Evolutionary conservation across 441 rosid species (phyloP), one percentile per base, ranked within the genome.

Genomic region (Populus trichocarpa): DNA sequence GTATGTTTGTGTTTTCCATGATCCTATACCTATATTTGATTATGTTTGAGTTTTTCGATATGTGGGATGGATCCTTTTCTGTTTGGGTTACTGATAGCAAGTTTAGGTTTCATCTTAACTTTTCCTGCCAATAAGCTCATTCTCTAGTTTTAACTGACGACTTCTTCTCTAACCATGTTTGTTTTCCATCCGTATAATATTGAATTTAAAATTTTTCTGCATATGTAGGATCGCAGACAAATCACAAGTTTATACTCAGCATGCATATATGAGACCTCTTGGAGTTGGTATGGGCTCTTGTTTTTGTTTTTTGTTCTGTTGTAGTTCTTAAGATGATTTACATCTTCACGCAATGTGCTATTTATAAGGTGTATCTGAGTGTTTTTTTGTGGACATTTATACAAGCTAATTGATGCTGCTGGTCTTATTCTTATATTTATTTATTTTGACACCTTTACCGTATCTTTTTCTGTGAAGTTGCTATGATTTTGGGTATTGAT

Each of bases 261-360:
- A 96, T 91, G 99, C 98, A 73, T 96, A 96, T 83, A 93, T 94
- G 99, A 91, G 99, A 86, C 99, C 99, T 23, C 98, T 94, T 79
- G 98, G 99, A 82, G 97, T 96, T 75, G 96, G 99, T 88, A 84
- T 67, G 89, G 26, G 84, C 78, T 83, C 78, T 78, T 23, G 6
- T 79, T 77, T 79, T 71, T 57, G 26, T 71, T 76, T 18, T 22
- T 46, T 36, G 2, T 50, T 0, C 53, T 72, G 3, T 22, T 25
- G 9, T 38, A 35, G 53, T 22, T 53, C 22, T 28, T 28, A 23
- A 23, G 28, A 33, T 59, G 32, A 6, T 67, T 23, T 30, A 30
- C 36, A 5, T 30, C 10, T 30, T 30, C 22, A 30, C 11, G 38
- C 70, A 30, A 12, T 40, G 12, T 40, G 50, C 50, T 11, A 40